Evolutionary conservation across 2,329 filamentous ascomycete genomes (phyloP).

Genomic region (Teratosphaeria zuluensis): DNA sequence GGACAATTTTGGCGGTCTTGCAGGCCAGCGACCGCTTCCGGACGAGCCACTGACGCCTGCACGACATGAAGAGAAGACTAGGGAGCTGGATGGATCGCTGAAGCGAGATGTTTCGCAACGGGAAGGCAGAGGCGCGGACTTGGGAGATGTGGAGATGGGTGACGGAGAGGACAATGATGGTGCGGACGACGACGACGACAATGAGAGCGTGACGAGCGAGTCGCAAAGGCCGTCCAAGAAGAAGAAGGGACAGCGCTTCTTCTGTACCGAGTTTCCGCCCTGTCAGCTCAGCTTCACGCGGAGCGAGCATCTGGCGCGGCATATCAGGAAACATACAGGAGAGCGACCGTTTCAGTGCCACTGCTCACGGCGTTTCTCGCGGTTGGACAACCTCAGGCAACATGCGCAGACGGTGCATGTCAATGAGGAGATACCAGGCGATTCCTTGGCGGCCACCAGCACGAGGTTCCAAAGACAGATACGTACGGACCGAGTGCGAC

Average conservation of each 20-base stretch:
- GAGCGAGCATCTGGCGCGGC: constrained; percentile 87
- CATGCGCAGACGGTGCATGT: constrained; percentile 97
- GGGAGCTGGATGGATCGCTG: constrained; percentile 26
- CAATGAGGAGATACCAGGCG: constrained; percentile 90
- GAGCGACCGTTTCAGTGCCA: constrained; percentile 96
- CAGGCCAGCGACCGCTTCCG: constrained; percentile 38
- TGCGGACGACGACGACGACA: constrained; percentile 47
- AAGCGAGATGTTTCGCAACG: constrained; percentile 51
- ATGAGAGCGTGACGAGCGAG: constrained; percentile 40
- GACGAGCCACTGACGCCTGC: constrained; percentile 15
- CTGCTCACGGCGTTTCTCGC: constrained; percentile 84
- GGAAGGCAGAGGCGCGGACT: constrained; percentile 30
- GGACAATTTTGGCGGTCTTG: constrained; percentile 38
- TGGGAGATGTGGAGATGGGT: constrained; percentile 57
- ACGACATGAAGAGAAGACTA: constrained; percentile 5
- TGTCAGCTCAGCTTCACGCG: constrained; percentile 92
- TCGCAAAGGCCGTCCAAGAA: constrained; percentile 77
- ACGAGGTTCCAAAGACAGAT: constrained; percentile 89
- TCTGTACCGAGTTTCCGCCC: constrained; percentile 88
- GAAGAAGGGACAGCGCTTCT: constrained; percentile 95
- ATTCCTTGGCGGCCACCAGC: constrained; percentile 85
- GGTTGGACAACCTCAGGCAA: constrained; percentile 88
- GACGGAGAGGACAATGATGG: constrained; percentile 69
- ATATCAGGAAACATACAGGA: constrained; percentile 97
- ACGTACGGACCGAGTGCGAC: constrained; percentile 72